Percentiles rank a stretch among this genome's conserved stretches.
Evolutionary conservation across 2,329 filamentous ascomycete genomes (phyloP).

Genomic region (Allantophomopsis lycopodina): DNA sequence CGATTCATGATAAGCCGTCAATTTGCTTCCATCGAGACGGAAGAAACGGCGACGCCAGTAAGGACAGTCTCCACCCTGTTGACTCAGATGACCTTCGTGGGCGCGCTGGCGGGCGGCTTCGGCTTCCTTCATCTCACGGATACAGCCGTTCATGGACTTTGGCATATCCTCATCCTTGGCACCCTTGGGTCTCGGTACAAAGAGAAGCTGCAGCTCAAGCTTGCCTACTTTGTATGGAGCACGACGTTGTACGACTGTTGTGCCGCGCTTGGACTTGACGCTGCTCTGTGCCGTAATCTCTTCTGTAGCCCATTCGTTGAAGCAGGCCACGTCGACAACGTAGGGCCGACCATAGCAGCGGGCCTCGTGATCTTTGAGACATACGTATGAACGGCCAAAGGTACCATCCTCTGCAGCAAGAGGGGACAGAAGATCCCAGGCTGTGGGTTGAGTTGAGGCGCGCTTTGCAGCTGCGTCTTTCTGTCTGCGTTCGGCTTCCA

Average conservation of each 20-base stretch:
- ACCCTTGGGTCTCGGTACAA: conserved; percentile 83
- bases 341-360: conserved; percentile 81
- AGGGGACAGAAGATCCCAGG: conserved; percentile 79
- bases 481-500: conserved; percentile 43
- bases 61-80: conserved; percentile 94
- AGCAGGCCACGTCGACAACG: conserved; percentile 80
- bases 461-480: conserved; percentile 52
- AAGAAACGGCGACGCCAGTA: conserved; percentile 98
- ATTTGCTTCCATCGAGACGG: conserved; percentile 77
- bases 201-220: conserved; percentile 53
- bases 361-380: conserved; percentile 82
- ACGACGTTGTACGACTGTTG: conserved; percentile 56
- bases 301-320: conserved; percentile 97
- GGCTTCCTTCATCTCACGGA: conserved; percentile 83
- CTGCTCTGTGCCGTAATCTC: conserved; percentile 67
- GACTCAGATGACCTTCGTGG: conserved; percentile 83
- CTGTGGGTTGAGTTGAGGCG: conserved; percentile 49
- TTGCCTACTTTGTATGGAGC: conserved; percentile 42
- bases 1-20: conserved; percentile 92
- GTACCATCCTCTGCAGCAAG: conserved; percentile 84
- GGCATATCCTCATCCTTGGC: conserved; percentile 91
- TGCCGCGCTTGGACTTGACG: conserved; percentile 85
- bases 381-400: conserved; percentile 88
- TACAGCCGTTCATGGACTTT: conserved; percentile 96
- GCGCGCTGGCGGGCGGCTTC: conserved; percentile 66